Conservation (phyloP, 495 filamentous ascomycete species). For the Aspergillus mulundensis region DNA sequence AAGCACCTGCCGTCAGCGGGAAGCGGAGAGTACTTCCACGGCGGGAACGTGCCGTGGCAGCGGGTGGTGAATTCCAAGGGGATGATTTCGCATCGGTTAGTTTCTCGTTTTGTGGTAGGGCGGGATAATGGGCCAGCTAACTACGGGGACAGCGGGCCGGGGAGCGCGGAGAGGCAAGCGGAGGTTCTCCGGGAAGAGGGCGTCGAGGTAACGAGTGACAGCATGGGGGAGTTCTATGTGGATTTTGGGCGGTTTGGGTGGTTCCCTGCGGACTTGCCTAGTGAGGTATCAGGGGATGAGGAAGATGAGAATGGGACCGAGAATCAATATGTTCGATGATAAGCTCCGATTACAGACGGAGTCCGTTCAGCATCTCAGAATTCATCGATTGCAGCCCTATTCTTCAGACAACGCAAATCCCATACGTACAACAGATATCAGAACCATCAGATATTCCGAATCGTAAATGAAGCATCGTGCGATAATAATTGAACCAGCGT, state of each 20-base stretch:
- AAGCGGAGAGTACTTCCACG: slow-evolving; percentile 53
- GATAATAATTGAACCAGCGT: slow-evolving; percentile 1
- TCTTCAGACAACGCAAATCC: slow-evolving; percentile 9
- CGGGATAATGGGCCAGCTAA: background rate
- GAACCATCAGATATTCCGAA: slow-evolving; percentile 5
- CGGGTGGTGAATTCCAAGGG: slow-evolving; percentile 85
- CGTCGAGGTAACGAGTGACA: slow-evolving; percentile 58
- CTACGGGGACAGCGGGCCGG: slow-evolving; percentile 52
- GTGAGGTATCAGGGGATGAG: slow-evolving; percentile 24
- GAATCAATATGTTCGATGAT: background rate
- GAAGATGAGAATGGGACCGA: background rate
- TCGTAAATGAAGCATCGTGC: background rate
- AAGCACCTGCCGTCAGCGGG: slow-evolving; percentile 68
- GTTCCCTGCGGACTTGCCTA: slow-evolving; percentile 58
- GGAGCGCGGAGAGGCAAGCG: slow-evolving; percentile 66
- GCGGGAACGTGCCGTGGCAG: slow-evolving; percentile 87
- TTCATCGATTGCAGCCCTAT: slow-evolving; percentile 11
- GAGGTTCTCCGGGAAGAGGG: slow-evolving; percentile 62
- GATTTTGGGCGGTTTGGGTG: slow-evolving; percentile 67
- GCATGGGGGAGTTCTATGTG: slow-evolving; percentile 67
- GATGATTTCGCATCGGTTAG: slow-evolving; percentile 75
- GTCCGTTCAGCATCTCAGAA: slow-evolving; percentile 14
- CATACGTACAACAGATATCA: slow-evolving; percentile 10
- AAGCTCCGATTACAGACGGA: background rate
- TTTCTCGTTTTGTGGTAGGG: background rate